phyloP scores from a whole-genome alignment of 1,139 yeast genomes.

The Taphrina pruni region DNA sequence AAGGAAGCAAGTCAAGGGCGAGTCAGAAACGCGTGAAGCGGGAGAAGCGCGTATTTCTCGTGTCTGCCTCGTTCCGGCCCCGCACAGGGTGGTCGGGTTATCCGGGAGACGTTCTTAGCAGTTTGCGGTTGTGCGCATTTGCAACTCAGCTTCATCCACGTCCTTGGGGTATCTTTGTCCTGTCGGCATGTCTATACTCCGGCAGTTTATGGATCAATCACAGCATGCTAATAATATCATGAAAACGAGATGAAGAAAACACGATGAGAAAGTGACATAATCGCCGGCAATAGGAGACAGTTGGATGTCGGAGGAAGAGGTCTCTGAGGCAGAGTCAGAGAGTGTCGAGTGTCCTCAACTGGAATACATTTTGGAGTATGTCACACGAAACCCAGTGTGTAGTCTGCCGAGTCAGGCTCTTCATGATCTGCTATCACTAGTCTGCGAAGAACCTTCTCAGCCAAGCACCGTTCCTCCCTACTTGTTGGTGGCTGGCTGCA shows the following conservation, averaged over 20 bases:
- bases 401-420: slow-evolving; percentile 23
- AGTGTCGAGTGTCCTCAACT: slow-evolving; percentile 19
- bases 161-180: too few relatives aligned
- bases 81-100: neutral
- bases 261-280: neutral
- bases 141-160: too few relatives aligned
- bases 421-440: slow-evolving; percentile 29
- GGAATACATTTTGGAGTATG: slow-evolving; percentile 36
- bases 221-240: too few relatives aligned
- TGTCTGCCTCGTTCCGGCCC: neutral
- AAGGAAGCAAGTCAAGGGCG: neutral
- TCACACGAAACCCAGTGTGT: slow-evolving; percentile 20
- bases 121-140: too few relatives aligned
- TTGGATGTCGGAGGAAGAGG: neutral
- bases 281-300: neutral
- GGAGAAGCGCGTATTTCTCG: slow-evolving; percentile 19
- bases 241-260: neutral
- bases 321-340: slow-evolving; percentile 10
- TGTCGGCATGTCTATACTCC: too few relatives aligned
- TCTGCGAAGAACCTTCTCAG: slow-evolving; percentile 30
- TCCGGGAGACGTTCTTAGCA: too few relatives aligned
- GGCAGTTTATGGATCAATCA: too few relatives aligned
- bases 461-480: slow-evolving; percentile 23
- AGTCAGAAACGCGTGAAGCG: neutral
- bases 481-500: slow-evolving; percentile 23